Base-by-base conservation (phyloP, 805 yeast genomes). In the Ogataea salicorniae region DNA sequence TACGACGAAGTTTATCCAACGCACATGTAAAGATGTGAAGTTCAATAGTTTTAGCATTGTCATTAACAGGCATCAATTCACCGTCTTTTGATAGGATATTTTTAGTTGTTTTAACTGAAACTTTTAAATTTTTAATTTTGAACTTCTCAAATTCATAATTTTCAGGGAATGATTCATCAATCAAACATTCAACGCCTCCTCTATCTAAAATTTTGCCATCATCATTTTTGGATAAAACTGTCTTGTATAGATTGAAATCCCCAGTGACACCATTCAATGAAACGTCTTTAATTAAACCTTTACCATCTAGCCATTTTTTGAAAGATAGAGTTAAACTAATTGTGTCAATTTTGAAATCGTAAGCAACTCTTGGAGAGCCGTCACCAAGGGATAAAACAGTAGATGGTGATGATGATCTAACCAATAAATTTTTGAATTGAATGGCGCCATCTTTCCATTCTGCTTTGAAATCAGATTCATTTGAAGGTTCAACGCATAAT, bases 1-100 rank as follows among this genome's bases (percentile, higher is more conserved):
- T 72, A 8, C 81, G 74, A 39, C 88, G 69, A 37, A 87, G 61
- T 51, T 72, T 76, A 8, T 85, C 83, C 50, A 86, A 60, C 44
- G 82, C 85, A 61, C 89, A 73, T 55, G 80, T 82, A 63, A 83
- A 86, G 1, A 87, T 67, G 2, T 83, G 69, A 20, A 87, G 63
- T 39, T 75, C 75, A 41, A 78, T 52, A 0, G 79, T 77, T 20
- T 62, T 51, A 14, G 52, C 50, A 18, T 45, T 43, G 4, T 51
- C 54, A 44, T 69, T 70, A 31, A 49, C 47, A 11, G 38, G 18
- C 5, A 36, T 40, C 9, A 26, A 26, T 11, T 26, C 6, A 26
- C 31, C 31, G 4, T 26, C 31, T 9, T 26, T 9, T 26, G 31
- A 9, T 26, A 26, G 11, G 18, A 23, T 45, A n/a, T 8, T 40